Percentiles rank a stretch among this genome's conserved stretches.
Conservation (phyloP, 345 rosid genomes). For the Eucalyptus cloeziana region DNA sequence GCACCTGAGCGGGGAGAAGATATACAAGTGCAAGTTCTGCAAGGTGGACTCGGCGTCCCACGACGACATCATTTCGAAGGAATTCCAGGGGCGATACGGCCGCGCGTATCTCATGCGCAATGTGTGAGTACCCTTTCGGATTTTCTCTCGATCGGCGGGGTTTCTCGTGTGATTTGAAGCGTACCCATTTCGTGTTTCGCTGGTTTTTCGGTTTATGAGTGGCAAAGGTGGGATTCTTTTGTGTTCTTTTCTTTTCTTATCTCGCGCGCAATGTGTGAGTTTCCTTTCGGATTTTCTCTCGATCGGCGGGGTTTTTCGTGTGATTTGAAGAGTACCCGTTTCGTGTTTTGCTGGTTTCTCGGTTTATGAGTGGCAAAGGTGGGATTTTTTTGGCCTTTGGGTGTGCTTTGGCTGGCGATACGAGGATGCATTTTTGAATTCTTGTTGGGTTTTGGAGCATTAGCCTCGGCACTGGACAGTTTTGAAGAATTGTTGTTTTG, state of each 20-base stretch:
- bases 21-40: constrained; percentile 35
- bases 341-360: neutral
- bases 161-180: neutral
- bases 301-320: neutral
- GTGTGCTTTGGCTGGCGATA: neutral
- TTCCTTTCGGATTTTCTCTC: neutral
- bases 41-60: constrained; percentile 30
- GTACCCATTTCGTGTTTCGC: neutral
- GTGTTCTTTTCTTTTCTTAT: neutral
- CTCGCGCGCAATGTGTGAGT: constrained; percentile 21
- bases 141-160: neutral
- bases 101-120: constrained; percentile 25
- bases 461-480: neutral
- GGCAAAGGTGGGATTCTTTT: neutral
- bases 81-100: constrained; percentile 26
- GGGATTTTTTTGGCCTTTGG: neutral
- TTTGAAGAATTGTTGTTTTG: neutral
- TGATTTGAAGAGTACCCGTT: neutral
- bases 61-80: constrained; percentile 27
- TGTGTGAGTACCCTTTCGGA: constrained; percentile 1
- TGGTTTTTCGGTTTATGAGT: neutral
- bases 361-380: neutral
- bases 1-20: constrained; percentile 10
- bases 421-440: neutral
- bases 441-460: neutral